Base-by-base conservation (phyloP, 2,329 filamentous ascomycete species). In the Fusarium oligoseptatum region DNA sequence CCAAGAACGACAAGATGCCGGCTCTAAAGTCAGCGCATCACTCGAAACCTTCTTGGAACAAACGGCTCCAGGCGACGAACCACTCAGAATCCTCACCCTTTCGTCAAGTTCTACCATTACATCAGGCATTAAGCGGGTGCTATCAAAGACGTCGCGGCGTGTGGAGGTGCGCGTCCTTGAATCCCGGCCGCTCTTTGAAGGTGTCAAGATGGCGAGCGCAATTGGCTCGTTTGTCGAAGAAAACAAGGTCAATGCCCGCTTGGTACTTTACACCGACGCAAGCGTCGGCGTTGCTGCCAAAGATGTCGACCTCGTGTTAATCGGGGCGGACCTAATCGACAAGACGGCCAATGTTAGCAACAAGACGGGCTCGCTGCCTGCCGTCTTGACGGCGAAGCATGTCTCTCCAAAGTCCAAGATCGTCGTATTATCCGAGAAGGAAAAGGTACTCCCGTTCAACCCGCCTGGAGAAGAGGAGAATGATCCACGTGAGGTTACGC, bases 121-220 rank as follows among this genome's bases (percentile, higher is more conserved):
- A 4, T 79, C 84, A 17, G 85, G 84, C 60, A 83, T 93, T 12
- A 74, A 85, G 2, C 81, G 85, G 32, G 81, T 84, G 3, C 81
- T 87, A 12, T 39, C 74, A 76, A 5, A 79, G 20, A 73, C 75
- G 2, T 78, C 83, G 2, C 78, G 86, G 9, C 76, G 70, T 0
- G 77, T 93, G 10, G 86, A 91, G 60, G 80, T 94, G 20, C 87
- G 87, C 6, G 84, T 94, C 34, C 84, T 94, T 4, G 92, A 94
- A 79, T 93, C 92, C 3, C 85, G 92, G 1, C 92, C 92, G 0
- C 84, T 91, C 1, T 93, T 87, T 72, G 92, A 94, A 81, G 92
- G 92, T 9, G 89, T 89, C 6, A 87, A 84, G 10, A 85, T 91
- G 61, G 90, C 89, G 4, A 83, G 82, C 14, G 80, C 80, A 4